phyloP scores from a whole-genome alignment of 805 yeast genomes.

The Candida berthetii region DNA sequence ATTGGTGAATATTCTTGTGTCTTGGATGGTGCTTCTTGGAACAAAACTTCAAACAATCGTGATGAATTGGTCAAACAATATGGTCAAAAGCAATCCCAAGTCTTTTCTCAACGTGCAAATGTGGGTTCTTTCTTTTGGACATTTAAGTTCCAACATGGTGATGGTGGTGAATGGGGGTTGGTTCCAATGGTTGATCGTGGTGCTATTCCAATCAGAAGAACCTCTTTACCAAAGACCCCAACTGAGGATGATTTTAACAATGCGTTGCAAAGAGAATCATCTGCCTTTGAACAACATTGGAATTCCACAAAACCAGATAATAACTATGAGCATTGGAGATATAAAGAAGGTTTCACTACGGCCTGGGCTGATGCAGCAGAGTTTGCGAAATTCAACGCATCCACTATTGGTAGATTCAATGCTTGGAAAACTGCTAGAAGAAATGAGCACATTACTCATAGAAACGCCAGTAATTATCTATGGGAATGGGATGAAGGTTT shows the following conservation, averaged over 20 bases:
- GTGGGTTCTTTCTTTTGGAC: constrained; percentile 91
- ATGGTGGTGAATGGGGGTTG: constrained; percentile 97
- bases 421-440: constrained; percentile 66
- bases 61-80: constrained; percentile 50
- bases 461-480: constrained; percentile 49
- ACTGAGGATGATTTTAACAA: constrained; percentile 34
- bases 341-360: constrained; percentile 65
- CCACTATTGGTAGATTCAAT: constrained; percentile 65
- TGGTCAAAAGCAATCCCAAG: constrained; percentile 48
- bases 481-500: constrained; percentile 96
- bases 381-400: constrained; percentile 64
- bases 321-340: constrained; percentile 76
- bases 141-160: constrained; percentile 76
- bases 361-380: constrained; percentile 72
- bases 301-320: constrained; percentile 45
- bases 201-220: constrained; percentile 34
- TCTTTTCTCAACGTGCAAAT: constrained; percentile 46
- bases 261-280: constrained; percentile 27
- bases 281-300: constrained; percentile 67
- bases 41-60: constrained; percentile 38
- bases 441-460: constrained; percentile 48
- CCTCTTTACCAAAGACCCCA: constrained; percentile 27
- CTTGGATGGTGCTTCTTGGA: constrained; percentile 73
- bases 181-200: constrained; percentile 67
- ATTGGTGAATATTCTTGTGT: constrained; percentile 93